Evolutionary conservation across 495 filamentous ascomycete genomes (phyloP), one percentile per base, ranked within the genome.

Genomic region (Penicillium cosmopolitanum): DNA sequence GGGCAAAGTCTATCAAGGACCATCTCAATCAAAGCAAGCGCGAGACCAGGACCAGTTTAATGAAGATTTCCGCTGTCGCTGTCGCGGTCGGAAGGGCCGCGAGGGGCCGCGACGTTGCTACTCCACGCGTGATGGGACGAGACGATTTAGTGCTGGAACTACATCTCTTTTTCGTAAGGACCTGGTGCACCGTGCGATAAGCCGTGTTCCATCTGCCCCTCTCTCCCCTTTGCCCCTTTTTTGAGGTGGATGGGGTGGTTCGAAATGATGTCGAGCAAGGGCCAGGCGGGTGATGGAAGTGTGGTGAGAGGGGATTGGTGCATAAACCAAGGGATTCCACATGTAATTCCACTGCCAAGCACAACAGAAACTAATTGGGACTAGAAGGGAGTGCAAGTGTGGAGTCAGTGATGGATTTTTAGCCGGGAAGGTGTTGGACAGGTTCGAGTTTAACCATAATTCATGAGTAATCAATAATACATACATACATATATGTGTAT

Each of bases 21-120:
- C 50, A 51, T 51, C 50, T 34, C 25, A 51, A 36, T 51, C 50
- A 51, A 51, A 51, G 11, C 8, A 25, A 33, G 50, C 11, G 10
- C n/a, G 50, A 34, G 28, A 21, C 50, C 2, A n/a, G 10, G 46
- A 5, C 9, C 9, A 23, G 50, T 51, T 19, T 35, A 51, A 51
- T 51, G 31, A 51, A n/a, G 50, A 51, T 51, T 25, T 12, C 46
- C 46, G 46, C 46, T 48, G 46, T 48, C 46, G 46, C 46, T 23
- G 50, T 34, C 50, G 25, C 50, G 25, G 13, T 33, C 50, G 50
- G 50, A 33, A 25, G 33, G 28, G 50, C 33, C 50, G 28, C 25
- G 50, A 51, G 25, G 50, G 50, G 50, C 50, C 50, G 50, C 25
- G 28, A 51, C 50, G 50, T 33, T 51, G 50, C 25, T 21, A 34